Evolutionary conservation across 2,329 filamentous ascomycete species (phyloP).

Genomic region (Metarhizium album): DNA sequence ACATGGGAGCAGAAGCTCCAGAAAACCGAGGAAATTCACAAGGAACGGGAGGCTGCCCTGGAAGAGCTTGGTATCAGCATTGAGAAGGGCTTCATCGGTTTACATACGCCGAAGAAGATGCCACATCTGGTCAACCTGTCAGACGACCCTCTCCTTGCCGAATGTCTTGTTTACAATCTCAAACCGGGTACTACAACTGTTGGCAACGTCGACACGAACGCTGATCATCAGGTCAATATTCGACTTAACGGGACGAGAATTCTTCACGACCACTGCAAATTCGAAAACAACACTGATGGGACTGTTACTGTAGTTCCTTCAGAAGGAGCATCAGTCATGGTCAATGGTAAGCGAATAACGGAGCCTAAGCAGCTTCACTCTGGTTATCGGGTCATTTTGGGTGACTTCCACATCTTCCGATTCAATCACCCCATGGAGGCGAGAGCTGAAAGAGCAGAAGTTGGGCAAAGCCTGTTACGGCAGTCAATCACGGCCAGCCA

Average conservation of each 20-base stretch:
- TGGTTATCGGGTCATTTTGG: constrained; percentile 88
- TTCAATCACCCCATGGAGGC: constrained; percentile 98
- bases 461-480: constrained; percentile 66
- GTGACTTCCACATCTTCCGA: constrained; percentile 96
- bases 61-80: constrained; percentile 98
- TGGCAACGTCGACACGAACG: constrained; percentile 81
- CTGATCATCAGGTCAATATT: constrained; percentile 69
- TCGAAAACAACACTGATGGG: constrained; percentile 80
- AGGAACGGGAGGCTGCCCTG: constrained; percentile 86
- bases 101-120: constrained; percentile 98
- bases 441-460: constrained; percentile 80
- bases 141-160: constrained; percentile 84
- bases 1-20: constrained; percentile 96
- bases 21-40: constrained; percentile 95
- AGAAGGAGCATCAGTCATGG: constrained; percentile 94
- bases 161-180: constrained; percentile 95
- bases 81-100: constrained; percentile 91
- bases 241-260: constrained; percentile 90
- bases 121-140: constrained; percentile 96
- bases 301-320: constrained; percentile 83
- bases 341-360: constrained; percentile 84
- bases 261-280: constrained; percentile 81
- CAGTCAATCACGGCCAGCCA: constrained; percentile 64
- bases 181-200: constrained; percentile 93
- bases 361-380: constrained; percentile 80